Base-by-base conservation (phyloP, 441 rosid genomes). In the Geranium incanum region DNA sequence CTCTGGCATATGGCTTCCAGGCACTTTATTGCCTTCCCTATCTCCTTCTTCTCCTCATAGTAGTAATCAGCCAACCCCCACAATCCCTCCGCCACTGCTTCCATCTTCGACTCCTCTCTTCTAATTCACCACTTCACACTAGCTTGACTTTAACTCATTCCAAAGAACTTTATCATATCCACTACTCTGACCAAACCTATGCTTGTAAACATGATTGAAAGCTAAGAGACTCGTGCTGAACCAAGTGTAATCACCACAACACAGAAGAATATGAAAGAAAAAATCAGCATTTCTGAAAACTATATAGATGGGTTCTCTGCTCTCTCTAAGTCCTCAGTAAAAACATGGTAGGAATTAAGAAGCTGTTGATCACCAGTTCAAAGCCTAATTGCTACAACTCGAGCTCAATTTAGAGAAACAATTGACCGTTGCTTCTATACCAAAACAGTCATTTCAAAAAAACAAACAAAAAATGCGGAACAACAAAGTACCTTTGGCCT, bases 31-130 rank as follows among this genome's bases (percentile, higher is more conserved):
- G 92, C 85, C 70, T 84, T 87, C 33, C 87, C 95, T 1, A 90
- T 87, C 55, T 92, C 90, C 18, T 91, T 95, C 23, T 75, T 73
- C 84, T 79, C 83, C 86, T 94, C 94, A 5, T 41, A 41, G 36
- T 85, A 81, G 82, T 88, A 66, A 68, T 94, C 99, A 8, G 99
- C 97, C 66, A 94, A 78, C 18, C 89, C 89, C 99, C 99, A 92
- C 36, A 94, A 83, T 15, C 97, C 97, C 82, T 92, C 99, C 6
- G 95, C 97, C 60, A 83, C 83, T 13, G 89, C 89, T 73, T 94
- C 97, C 97, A 88, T 91, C 48, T 41, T 9, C 48, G 48, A 41
- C 48, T 41, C 48, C 48, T 41, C 7, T 41, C 48, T 41, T 41
- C 48, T 9, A 9, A 41, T 41, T 5, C 48, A 4, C 48, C 9